phyloP scores from a whole-genome alignment of 108 stramenopile genomes.

The Stephanodiscus triporus region DNA sequence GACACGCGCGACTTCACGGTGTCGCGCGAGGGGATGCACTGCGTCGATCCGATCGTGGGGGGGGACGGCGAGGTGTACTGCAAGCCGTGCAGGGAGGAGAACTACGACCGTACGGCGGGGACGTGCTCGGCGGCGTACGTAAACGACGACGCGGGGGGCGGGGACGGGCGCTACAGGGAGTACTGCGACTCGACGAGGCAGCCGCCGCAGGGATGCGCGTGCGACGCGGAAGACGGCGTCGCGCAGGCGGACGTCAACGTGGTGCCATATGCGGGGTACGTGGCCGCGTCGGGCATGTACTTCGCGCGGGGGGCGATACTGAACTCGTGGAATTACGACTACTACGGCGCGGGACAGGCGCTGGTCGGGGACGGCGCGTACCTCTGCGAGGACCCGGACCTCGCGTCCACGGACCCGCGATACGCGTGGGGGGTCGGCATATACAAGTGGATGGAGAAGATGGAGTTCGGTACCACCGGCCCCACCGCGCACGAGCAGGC shows the following conservation, averaged over 20 bases:
- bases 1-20: constrained; percentile 39
- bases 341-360: constrained; percentile 36
- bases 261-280: no score
- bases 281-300: constrained; percentile 33
- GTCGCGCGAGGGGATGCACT: constrained; percentile 32
- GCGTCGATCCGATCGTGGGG: constrained; percentile 40
- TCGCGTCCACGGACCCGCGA: constrained; percentile 39
- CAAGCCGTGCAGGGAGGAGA: constrained; percentile 43
- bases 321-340: constrained; percentile 49
- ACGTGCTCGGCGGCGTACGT: no score
- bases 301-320: constrained; percentile 38
- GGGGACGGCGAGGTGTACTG: constrained; percentile 41
- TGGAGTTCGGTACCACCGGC: constrained; percentile 37
- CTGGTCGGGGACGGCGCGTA: constrained; percentile 23
- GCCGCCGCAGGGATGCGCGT: constrained; percentile 36
- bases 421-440: constrained; percentile 44
- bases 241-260: no score
- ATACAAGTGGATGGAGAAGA: constrained; percentile 51
- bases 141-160: constrained; percentile 26
- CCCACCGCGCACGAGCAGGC: constrained; percentile 47
- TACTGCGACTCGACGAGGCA: constrained; percentile 45
- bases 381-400: constrained; percentile 46
- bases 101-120: no score
- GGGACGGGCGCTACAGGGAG: constrained; percentile 26
- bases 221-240: constrained; percentile 7